Conservation (phyloP, 2,329 filamentous ascomycete species). For the Nemania bipapillata region DNA sequence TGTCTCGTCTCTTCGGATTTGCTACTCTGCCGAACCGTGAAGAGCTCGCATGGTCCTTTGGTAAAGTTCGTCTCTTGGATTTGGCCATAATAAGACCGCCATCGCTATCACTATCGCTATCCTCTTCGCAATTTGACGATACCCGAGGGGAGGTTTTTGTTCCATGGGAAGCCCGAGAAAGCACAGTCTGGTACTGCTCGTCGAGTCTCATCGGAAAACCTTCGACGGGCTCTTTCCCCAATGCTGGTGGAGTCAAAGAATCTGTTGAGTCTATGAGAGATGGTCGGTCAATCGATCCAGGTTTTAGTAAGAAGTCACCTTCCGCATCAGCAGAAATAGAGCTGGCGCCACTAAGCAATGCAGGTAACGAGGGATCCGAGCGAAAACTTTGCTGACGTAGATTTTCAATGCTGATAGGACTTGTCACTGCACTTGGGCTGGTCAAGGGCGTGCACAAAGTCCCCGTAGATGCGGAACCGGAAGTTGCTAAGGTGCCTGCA, state of each 20-base stretch:
- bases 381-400: constrained; percentile 62
- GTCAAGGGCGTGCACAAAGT: constrained; percentile 63
- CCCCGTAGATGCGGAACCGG: constrained; percentile 64
- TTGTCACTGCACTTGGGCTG: constrained; percentile 65
- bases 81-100: constrained; percentile 66
- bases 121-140: constrained; percentile 56
- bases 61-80: constrained; percentile 58
- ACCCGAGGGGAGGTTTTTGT: constrained; percentile 39
- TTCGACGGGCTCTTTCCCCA: constrained; percentile 59
- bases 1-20: constrained; percentile 64
- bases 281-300: constrained; percentile 58
- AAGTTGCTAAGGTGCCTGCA: constrained; percentile 60
- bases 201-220: constrained; percentile 60
- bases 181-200: constrained; percentile 46
- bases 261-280: constrained; percentile 64
- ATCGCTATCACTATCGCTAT: constrained; percentile 66
- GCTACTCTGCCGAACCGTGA: constrained; percentile 50
- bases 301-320: constrained; percentile 66
- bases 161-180: constrained; percentile 38
- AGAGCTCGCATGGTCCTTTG: constrained; percentile 46
- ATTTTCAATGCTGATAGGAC: constrained; percentile 58
- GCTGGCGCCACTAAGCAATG: constrained; percentile 71
- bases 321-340: constrained; percentile 72
- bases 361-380: constrained; percentile 72
- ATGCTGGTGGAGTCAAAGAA: constrained; percentile 65